Base-by-base conservation (phyloP, 352 stramenopile genomes). In the Pythium brachiatum region DNA sequence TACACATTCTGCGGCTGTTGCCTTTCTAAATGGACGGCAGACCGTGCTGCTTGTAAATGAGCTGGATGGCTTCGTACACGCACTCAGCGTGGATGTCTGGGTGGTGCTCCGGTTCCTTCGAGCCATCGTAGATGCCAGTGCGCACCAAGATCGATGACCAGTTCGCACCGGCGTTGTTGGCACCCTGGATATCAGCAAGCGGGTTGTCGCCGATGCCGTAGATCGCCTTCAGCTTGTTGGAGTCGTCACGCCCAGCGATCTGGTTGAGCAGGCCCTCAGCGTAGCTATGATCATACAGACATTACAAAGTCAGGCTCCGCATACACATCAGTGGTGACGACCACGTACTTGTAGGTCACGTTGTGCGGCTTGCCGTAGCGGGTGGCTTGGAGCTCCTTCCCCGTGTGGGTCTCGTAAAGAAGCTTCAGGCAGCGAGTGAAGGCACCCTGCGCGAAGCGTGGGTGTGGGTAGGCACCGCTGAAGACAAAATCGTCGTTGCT, bases 151-250 rank as follows among this genome's bases (percentile, higher is more conserved):
- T 79, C 16, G 87, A 96, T 20, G 73, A 84, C 89, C 90, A 97
- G 46, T 86, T 63, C 5, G 79, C 70, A 6, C 87, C 87, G 23
- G 88, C 88, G 50, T 88, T 81, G 68, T 97, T 97, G 9, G 89
- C 89, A 20, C 89, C 89, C 48, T 90, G 85, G 55, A 97, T 92
- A 60, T 97, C 89, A 2, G 86, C 78, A 31, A 86, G 64, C 20
- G 89, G 89, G 62, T 97, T 97, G 74, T 97, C 89, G 8, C 89
- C 89, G 39, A 97, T 94, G 43, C 88, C 89, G 60, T 95, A 97
- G 55, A 96, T 90, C 51, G 68, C 68, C 27, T 74, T 75, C 18
- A 95, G 56, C n/a, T 41, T 53, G 52, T 66, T 72, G 8, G 76
- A 74, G 36, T 68, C 53, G 26, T 68, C 55, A 23, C 73, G 66